Evolutionary conservation across 306 rosid species (phyloP), one percentile per base, ranked within the genome.

Genomic region (Cucurbita ficifolia): DNA sequence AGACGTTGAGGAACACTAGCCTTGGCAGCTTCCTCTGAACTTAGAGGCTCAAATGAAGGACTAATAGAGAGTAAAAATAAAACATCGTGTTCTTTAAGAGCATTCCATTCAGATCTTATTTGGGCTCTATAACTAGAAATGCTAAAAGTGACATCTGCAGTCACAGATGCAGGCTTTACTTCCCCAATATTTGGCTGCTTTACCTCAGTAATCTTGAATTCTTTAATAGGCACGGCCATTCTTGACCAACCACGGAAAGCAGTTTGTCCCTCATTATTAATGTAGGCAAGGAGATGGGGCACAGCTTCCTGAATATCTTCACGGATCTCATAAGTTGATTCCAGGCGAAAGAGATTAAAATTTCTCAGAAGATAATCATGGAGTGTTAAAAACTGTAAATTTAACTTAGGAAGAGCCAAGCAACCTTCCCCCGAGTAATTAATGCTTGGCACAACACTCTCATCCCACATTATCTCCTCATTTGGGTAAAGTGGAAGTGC

Each of bases 181-280:
- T 94, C 99, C 76, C 99, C 99, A 73, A 94, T 94, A 84, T 94
- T 94, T 68, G 97, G 99, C 77, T 91, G 97, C 73, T 91, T 94
- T 21, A 94, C 89, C 86, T 84, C 95, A 33, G 86, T 59, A 73
- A 94, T 85, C 88, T 78, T 94, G 80, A 89, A 94, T 79, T 94
- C 87, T 78, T 84, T 89, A 79, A 89, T 79, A 46, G 97, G 99
- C 65, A 91, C 97, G 71, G 89, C 99, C 99, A 94, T 94, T 84
- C 99, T 91, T 46, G 99, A 94, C 99, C 99, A 94, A 73, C 99
- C 99, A 43, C 97, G 96, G 64, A 94, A 91, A 77, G 96, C 90
- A 78, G 97, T 83, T 50, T 82, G 90, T 76, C 96, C 99, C 56
- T 94, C 96, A 72, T 75, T 94, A 75, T 94, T 91, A 79, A 91